phyloP scores from a whole-genome alignment of 2,329 filamentous ascomycete species.

The Kalmusia sp. region DNA sequence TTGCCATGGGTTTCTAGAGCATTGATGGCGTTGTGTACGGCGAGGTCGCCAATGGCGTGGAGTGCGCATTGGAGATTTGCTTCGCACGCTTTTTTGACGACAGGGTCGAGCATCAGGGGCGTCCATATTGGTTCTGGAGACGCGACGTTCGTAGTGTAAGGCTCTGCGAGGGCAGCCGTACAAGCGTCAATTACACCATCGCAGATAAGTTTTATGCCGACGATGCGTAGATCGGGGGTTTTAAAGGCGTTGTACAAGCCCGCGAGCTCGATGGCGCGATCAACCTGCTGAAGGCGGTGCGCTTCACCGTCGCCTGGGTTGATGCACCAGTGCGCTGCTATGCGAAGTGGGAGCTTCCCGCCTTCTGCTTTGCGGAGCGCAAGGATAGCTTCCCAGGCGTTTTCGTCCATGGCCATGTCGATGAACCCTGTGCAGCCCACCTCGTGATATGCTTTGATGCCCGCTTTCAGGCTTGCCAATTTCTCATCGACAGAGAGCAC shows the following conservation, averaged over 20 bases:
- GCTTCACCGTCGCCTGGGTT: conserved; percentile 54
- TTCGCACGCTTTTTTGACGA: conserved; percentile 62
- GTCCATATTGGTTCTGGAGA: conserved; percentile 63
- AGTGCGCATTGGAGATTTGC: conserved; percentile 67
- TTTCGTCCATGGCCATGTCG: conserved; percentile 68
- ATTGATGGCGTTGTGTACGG: conserved; percentile 65
- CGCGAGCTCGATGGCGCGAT: conserved; percentile 58
- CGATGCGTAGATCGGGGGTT: conserved; percentile 58
- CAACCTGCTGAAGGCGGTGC: conserved; percentile 58
- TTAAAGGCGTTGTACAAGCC: conserved; percentile 53
- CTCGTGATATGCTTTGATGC: conserved; percentile 57
- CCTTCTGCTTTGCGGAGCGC: conserved; percentile 44
- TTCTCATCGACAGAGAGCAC: conserved; percentile 59
- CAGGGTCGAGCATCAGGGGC: conserved; percentile 57
- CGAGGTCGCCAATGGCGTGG: conserved; percentile 70
- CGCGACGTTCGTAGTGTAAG: conserved; percentile 59
- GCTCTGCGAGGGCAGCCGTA: conserved; percentile 66
- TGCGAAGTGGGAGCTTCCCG: conserved; percentile 51
- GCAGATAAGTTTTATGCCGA: conserved; percentile 70
- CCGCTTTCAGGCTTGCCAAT: conserved; percentile 53
- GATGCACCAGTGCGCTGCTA: conserved; percentile 66
- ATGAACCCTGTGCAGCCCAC: conserved; percentile 63
- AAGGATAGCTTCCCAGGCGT: conserved; percentile 60
- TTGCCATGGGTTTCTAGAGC: conserved; percentile 55
- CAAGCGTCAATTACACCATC: conserved; percentile 72